Percentiles rank a stretch among this genome's conserved stretches.
Conservation (phyloP, 805 yeast genomes). For the Candida insectorum region DNA sequence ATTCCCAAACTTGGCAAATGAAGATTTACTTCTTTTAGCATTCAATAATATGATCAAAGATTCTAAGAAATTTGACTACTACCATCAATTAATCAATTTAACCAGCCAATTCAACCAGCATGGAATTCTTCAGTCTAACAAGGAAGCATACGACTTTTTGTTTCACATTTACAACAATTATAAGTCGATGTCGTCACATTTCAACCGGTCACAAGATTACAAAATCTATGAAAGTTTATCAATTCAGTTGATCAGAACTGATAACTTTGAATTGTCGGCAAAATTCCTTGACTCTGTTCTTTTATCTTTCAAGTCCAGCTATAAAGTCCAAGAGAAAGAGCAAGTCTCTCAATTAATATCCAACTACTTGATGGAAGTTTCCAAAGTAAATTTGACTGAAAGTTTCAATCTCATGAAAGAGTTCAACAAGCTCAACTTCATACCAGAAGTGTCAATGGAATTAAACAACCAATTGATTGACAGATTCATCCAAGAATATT, state of each 20-base stretch:
- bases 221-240: conserved; percentile 50
- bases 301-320: conserved; percentile 36
- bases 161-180: conserved; percentile 29
- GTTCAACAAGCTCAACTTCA: conserved; percentile 26
- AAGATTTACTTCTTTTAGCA: conserved; percentile 12
- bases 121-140: conserved; percentile 13
- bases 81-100: conserved; percentile 34
- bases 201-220: conserved; percentile 32
- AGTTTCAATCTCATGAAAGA: conserved; percentile 24
- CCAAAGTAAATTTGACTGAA: conserved; percentile 15
- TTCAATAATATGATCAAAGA: conserved; percentile 15
- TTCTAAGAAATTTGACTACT: conserved; percentile 26
- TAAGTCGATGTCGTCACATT: conserved; percentile 15
- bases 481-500: conserved; percentile 19
- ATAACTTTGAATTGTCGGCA: conserved; percentile 49
- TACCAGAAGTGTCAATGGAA: conserved; percentile 33
- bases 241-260: conserved; percentile 49
- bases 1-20: conserved; percentile 25
- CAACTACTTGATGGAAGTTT: conserved; percentile 31
- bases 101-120: conserved; percentile 18
- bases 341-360: conserved; percentile 43
- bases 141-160: conserved; percentile 24
- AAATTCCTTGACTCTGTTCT: conserved; percentile 55
- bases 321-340: conserved; percentile 12
- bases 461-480: conserved; percentile 30